Evolutionary conservation across 2,329 filamentous ascomycete species (phyloP), one percentile per base, ranked within the genome.

Genomic region (Colletotrichum musae): DNA sequence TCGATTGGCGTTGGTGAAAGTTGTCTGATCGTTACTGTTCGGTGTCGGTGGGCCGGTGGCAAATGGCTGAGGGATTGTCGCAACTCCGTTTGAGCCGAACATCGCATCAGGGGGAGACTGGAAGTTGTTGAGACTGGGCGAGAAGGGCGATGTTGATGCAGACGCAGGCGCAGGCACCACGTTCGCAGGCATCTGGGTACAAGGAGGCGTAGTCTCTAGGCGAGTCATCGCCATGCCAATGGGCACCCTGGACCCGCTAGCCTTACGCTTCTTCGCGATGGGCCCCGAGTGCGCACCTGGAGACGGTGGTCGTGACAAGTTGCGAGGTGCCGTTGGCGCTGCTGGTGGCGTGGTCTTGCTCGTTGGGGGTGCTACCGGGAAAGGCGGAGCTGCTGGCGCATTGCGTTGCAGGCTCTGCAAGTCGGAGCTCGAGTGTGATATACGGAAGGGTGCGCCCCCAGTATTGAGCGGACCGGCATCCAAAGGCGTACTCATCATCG

Each of bases 171-270:
- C 73, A 70, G 81, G 75, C 74, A 82, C 76, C 74, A 87, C 76
- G 73, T 79, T 68, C 58, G 74, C 75, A 15, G 75, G 79, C 76
- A 72, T 80, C 71, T 79, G 83, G 71, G 76, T 77, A 72, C 70
- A 72, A 70, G 79, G 80, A 73, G 77, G 85, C 57, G 80, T 83
- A 2, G 89, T 91, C 73, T 96, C 93, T 43, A 96, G 84, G 64
- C 90, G 90, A 2, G 94, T 97, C 94, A 97, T 97, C 7, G 91
- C 88, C 73, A 97, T 81, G 16, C 89, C 91, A 18, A 88, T 90
- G 0, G 94, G 93, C 15, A 97, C 83, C 78, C 93, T 93, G 41
- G 89, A 88, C 48, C 87, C 87, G 77, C 91, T 94, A 6, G 92
- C 90, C 79, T 97, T 97, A 71, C 94, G 88, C 81, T 94, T 94